Evolutionary conservation across 177 flowering plant genomes (phyloP), one percentile per base, ranked within the genome.

Genomic region (Vitis hybrid): DNA sequence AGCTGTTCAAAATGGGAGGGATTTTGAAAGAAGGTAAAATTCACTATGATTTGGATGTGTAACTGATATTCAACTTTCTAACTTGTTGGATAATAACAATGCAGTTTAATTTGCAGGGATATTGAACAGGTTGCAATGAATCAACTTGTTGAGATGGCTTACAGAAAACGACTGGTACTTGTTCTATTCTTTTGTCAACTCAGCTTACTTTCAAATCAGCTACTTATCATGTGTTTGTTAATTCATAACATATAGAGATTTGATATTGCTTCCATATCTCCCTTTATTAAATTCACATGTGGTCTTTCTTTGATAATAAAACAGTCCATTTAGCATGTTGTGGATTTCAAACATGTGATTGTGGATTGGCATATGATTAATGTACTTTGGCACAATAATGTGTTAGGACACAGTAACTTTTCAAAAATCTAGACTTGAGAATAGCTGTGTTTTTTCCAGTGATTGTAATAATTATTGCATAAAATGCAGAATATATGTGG

Each of bases 131-230:
- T 74, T 69, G 85, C 85, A 10, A 69, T 80, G 74, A 74, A 80
- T 58, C 73, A 72, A 67, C 76, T 76, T 61, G 39, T 80, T 67
- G 77, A 82, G 61, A 78, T 78, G 74, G 83, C 85, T 59, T 80
- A 80, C 60, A 68, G 58, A 14, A 78, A 72, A 63, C 22, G 70
- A 71, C 19, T 80, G 85, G 85, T 82, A 75, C 13, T 57, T 56
- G 18, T 16, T 61, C 51, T 13, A 26, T 50, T 59, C 60, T 39
- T 26, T 67, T 22, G 5, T 6, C 39, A 1, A 13, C 16, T 61
- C 10, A 34, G 9, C 16, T 18, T 57, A 57, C n/a, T 20, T 57
- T 12, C 12, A 57, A 18, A 7, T 18, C 19, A 18, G 15, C 20
- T 3, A 57, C 10, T 18, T 12, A 18, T 57, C 10, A 12, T 20